Evolutionary conservation across 176 grass and related monocot genomes (phyloP), one percentile per base, ranked within the genome.

Genomic region (Paspalum vaginatum): DNA sequence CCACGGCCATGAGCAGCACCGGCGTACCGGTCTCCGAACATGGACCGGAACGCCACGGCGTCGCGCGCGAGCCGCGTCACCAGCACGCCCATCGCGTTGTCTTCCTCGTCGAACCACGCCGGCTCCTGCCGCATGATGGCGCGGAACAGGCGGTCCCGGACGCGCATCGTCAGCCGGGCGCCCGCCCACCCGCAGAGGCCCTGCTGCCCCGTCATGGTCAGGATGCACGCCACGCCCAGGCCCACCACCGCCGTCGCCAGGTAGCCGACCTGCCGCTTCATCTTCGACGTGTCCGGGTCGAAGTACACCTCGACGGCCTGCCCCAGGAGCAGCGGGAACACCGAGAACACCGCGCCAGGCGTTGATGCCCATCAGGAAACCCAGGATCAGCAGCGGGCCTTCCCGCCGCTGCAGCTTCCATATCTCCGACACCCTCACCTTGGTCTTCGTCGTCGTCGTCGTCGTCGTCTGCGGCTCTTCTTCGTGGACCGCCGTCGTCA

Each of bases 11-110:
- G 7, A 94, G 46, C 6, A 93, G 85, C 50, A 93, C 88, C 9
- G 91, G 91, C 86, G 59, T 86, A 85, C 5, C 88, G 75, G 83
- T 94, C 91, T 0, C 85, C 91, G 61, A 94, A 82, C 88, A 91
- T 73, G 22, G 88, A 88, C 0, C 86, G 79, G 80, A 94, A 86
- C 3, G 88, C 88, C 5, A 68, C 13, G 70, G 85, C 73, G 27
- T 94, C 91, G 9, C 72, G 50, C 6, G 88, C 84, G 2, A 94
- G 88, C 12, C 88, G 52, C 11, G 88, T 88, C 46, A 88, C 67
- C 1, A 94, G 76, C 17, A 85, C 60, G 8, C 88, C 88, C 43
- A 83, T 78, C 1, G 88, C 81, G 47, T 94, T 94, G 50, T 86
- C 79, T 5, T 88, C 85, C 41, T 84, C 65, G 60, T 94, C 91